Conservation (phyloP, 2,329 filamentous ascomycete genomes). For the Nothophoma quercina region DNA sequence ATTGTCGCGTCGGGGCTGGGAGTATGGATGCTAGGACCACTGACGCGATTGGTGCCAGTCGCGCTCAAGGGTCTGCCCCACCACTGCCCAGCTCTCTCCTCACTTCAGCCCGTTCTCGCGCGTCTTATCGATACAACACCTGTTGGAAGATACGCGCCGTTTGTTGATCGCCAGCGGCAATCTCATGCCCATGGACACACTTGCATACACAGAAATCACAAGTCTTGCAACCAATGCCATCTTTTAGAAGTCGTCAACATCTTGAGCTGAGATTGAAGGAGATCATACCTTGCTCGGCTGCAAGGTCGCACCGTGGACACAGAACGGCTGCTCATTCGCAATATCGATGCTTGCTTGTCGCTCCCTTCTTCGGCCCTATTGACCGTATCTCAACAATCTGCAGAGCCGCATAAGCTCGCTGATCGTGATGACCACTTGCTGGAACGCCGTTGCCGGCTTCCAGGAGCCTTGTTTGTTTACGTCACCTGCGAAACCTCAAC, state of each 20-base stretch:
- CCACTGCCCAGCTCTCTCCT: slow-evolving; percentile 9
- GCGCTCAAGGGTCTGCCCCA: slow-evolving; percentile 15
- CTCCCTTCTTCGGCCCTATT: slow-evolving; percentile 12
- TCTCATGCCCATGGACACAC: no score
- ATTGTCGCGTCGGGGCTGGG: slow-evolving; percentile 26
- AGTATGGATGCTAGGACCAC: slow-evolving; percentile 11
- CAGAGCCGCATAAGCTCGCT: slow-evolving; percentile 10
- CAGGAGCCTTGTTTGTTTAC: slow-evolving; percentile 11
- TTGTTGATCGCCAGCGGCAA: no score
- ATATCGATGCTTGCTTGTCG: not conserved
- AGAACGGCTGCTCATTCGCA: slow-evolving; percentile 6
- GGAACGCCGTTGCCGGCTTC: slow-evolving; percentile 8
- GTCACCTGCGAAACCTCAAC: slow-evolving; percentile 10
- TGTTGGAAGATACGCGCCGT: not conserved
- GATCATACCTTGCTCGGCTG: slow-evolving; percentile 1
- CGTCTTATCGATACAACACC: slow-evolving; percentile 6
- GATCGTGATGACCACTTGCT: not conserved
- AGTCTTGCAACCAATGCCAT: no score
- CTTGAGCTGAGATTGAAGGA: no score
- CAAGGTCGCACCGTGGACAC: slow-evolving; percentile 13
- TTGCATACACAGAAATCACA: no score
- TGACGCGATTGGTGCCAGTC: slow-evolving; percentile 14
- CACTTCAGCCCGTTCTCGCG: slow-evolving; percentile 11
- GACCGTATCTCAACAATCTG: slow-evolving; percentile 3
- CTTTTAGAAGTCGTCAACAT: no score